Conservation (phyloP, 805 yeast genomes). For the Hanseniaspora nectarophila region DNA sequence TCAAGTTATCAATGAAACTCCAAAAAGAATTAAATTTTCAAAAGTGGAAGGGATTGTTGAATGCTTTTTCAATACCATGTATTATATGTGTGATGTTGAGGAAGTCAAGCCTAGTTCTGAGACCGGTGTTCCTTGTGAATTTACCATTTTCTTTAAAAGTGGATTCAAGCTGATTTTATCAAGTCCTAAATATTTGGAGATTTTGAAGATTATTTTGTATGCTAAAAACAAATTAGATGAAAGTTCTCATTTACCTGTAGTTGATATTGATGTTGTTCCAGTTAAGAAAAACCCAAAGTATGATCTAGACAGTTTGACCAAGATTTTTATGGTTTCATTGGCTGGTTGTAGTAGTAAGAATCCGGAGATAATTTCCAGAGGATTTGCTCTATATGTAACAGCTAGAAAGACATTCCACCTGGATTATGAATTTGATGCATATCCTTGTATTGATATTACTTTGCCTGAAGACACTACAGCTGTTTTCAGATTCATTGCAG, state of each 20-base stretch:
- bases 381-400: constrained; percentile 52
- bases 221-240: constrained; percentile 45
- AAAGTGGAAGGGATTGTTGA: constrained; percentile 27
- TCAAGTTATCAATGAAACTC: constrained; percentile 41
- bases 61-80: constrained; percentile 35
- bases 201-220: constrained; percentile 58
- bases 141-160: constrained; percentile 34
- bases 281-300: constrained; percentile 21
- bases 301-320: constrained; percentile 40
- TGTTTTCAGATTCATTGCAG: constrained; percentile 31
- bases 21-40: constrained; percentile 31
- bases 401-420: constrained; percentile 49
- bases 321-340: constrained; percentile 50
- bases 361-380: constrained; percentile 47
- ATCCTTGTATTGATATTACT: constrained; percentile 45
- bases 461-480: constrained; percentile 56
- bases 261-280: constrained; percentile 9
- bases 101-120: constrained; percentile 32
- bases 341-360: constrained; percentile 55
- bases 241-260: constrained; percentile 16
- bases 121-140: constrained; percentile 41
- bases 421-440: constrained; percentile 46
- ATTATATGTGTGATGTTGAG: constrained; percentile 31
- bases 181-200: constrained; percentile 45
- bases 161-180: constrained; percentile 33